These are phyloP conservation scores for Neofusicoccum cordaticola DNA, from an alignment of 2,329 filamentous ascomycete genomes.

Conservation along the genomic window DNA sequence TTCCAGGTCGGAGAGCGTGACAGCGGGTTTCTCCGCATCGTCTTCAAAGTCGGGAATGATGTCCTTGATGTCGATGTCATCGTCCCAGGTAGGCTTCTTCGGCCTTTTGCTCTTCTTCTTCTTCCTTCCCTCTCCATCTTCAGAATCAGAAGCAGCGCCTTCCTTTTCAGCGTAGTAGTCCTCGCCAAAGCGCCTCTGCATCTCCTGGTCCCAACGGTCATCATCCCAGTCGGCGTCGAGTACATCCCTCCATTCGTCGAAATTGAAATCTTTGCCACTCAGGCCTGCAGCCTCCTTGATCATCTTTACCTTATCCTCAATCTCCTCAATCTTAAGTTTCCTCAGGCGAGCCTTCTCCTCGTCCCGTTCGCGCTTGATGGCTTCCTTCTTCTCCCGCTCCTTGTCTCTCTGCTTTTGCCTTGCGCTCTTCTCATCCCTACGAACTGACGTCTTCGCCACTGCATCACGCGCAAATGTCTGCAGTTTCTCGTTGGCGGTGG, in stretches of 20 bases:
- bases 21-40: constrained; percentile 44
- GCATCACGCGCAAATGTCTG: constrained; percentile 87
- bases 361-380: constrained; percentile 70
- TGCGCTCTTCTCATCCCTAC: constrained; percentile 75
- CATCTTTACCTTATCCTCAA: constrained; percentile 79
- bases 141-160: constrained; percentile 27
- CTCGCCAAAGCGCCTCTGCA: constrained; percentile 84
- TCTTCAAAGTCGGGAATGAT: constrained; percentile 81
- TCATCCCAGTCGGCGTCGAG: constrained; percentile 88
- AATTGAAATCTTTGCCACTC: constrained; percentile 61
- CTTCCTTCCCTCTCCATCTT: constrained; percentile 26
- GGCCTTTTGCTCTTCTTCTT: constrained; percentile 55
- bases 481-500: constrained; percentile 81
- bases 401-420: constrained; percentile 76
- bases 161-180: constrained; percentile 78
- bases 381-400: constrained; percentile 74
- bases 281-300: constrained; percentile 88
- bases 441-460: constrained; percentile 76
- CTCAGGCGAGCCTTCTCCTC: constrained; percentile 80
- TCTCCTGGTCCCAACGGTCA: constrained; percentile 84
- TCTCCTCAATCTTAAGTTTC: constrained; percentile 86
- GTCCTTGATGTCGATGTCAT: constrained; percentile 96
- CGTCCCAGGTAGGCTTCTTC: constrained; percentile 90
- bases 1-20: constrained; percentile 57
- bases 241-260: constrained; percentile 81